A percentile compares a stretch with the other conserved stretches of the same genome.
Evolutionary conservation across 352 stramenopile genomes (phyloP).

Genomic region (Blastocystis hominis): DNA sequence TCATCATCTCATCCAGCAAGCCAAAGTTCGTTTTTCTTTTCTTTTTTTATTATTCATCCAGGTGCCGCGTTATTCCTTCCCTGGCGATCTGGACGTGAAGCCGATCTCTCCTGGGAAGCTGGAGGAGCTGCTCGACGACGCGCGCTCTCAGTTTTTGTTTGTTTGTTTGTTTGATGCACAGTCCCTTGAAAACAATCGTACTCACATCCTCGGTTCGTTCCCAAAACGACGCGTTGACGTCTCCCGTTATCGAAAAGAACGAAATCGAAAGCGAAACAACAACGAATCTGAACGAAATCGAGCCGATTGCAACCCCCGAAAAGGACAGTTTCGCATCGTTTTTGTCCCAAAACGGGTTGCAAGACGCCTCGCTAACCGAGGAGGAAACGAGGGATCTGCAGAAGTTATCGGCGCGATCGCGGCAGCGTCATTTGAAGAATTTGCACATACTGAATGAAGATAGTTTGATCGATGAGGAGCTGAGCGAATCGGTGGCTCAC

Average conservation of each 20-base stretch:
- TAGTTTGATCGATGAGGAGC: neutral
- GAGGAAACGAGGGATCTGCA: neutral
- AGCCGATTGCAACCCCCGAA: neutral
- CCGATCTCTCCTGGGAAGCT: conserved; percentile 31
- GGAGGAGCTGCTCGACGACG: neutral
- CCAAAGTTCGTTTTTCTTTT: neutral
- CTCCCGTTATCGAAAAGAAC: no score
- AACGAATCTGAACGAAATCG: neutral
- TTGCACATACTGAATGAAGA: conserved; percentile 29
- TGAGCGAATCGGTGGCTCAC: neutral
- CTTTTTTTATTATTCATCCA: neutral
- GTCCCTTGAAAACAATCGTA: neutral
- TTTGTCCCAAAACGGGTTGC: neutral
- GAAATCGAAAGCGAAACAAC: neutral
- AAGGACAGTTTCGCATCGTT: neutral
- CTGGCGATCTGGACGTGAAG: conserved; percentile 37
- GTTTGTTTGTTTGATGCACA: neutral
- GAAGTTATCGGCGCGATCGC: neutral
- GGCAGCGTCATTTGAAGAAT: conserved; percentile 40
- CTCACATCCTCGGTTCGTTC: neutral
- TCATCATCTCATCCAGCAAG: neutral
- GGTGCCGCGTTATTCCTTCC: neutral
- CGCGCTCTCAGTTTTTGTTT: neutral
- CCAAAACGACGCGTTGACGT: neutral
- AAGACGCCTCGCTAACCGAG: neutral